Evolutionary conservation across 179 eudicot genomes (phyloP).

Genomic region (Spergularia azorica): DNA sequence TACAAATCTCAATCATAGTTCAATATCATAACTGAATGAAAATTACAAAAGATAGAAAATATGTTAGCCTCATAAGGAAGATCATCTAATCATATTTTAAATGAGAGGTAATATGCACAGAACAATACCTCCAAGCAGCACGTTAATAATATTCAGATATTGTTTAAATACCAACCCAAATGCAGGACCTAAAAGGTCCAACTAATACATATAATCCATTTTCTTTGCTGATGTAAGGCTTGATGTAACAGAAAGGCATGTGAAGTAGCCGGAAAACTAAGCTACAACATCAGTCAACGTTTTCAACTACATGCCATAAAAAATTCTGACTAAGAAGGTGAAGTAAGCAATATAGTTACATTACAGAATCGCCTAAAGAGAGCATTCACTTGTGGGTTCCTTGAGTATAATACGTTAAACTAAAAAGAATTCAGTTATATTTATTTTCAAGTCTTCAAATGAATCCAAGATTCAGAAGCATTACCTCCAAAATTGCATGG

Average conservation of each 20-base stretch:
- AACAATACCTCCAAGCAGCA: neutral
- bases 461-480: neutral
- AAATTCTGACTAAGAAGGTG: neutral
- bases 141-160: neutral
- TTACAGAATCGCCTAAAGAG: neutral
- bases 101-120: neutral
- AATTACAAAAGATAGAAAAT: neutral
- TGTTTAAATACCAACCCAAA: too few species aligned
- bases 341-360: neutral
- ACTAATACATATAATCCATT: too few species aligned
- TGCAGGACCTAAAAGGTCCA: too few species aligned
- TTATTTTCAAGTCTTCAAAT: neutral
- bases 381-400: neutral
- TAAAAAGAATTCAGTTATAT: neutral
- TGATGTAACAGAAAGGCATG: too few species aligned
- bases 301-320: neutral
- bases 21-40: neutral
- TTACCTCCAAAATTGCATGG: slow-evolving; percentile 94
- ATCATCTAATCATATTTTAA: neutral
- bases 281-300: neutral
- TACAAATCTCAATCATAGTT: neutral
- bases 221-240: too few species aligned
- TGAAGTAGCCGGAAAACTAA: neutral
- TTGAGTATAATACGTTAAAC: neutral
- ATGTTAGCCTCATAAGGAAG: neutral